Conservation (phyloP, 192 early-diverging fungal species). For the Coemansia aciculifera region DNA sequence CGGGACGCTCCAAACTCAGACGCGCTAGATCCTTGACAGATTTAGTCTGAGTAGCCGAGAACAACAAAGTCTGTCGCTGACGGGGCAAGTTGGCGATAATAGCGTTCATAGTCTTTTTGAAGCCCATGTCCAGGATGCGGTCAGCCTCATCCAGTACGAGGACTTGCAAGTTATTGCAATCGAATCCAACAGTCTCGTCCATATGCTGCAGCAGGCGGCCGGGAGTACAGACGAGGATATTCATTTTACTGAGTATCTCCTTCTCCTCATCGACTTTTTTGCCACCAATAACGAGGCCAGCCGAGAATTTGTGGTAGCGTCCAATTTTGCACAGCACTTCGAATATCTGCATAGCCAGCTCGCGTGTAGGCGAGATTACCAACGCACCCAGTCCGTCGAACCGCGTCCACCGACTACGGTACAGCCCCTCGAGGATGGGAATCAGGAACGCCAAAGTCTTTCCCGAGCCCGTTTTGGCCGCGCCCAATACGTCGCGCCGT, state of each 20-base stretch:
- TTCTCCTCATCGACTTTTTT: slow-evolving; percentile 85
- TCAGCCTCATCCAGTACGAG: slow-evolving; percentile 86
- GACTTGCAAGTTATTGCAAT: slow-evolving; percentile 74
- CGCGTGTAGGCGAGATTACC: slow-evolving; percentile 82
- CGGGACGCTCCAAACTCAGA: slow-evolving; percentile 84
- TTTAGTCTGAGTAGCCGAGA: slow-evolving; percentile 97
- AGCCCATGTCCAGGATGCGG: slow-evolving; percentile 85
- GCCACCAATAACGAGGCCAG: slow-evolving; percentile 92
- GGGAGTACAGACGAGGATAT: slow-evolving; percentile 80
- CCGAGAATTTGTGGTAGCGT: slow-evolving; percentile 75
- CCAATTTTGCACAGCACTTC: slow-evolving; percentile 78
- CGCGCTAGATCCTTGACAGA: slow-evolving; percentile 92
- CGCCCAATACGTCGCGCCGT: slow-evolving; percentile 75
- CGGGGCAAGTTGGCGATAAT: slow-evolving; percentile 81
- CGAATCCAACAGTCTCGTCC: slow-evolving; percentile 91
- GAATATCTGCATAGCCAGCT: slow-evolving; percentile 90
- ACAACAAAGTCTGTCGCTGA: slow-evolving; percentile 88
- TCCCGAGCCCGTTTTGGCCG: slow-evolving; percentile 84
- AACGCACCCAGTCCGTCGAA: slow-evolving; percentile 79
- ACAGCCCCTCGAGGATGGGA: slow-evolving; percentile 81
- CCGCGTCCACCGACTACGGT: slow-evolving; percentile 79
- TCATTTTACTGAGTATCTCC: slow-evolving; percentile 72
- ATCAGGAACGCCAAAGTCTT: slow-evolving; percentile 81
- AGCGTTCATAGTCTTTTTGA: slow-evolving; percentile 78
- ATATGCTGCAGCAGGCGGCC: slow-evolving; percentile 86